phyloP scores from a whole-genome alignment of 2,329 filamentous ascomycete genomes.

The Neofusicoccum sp. region DNA sequence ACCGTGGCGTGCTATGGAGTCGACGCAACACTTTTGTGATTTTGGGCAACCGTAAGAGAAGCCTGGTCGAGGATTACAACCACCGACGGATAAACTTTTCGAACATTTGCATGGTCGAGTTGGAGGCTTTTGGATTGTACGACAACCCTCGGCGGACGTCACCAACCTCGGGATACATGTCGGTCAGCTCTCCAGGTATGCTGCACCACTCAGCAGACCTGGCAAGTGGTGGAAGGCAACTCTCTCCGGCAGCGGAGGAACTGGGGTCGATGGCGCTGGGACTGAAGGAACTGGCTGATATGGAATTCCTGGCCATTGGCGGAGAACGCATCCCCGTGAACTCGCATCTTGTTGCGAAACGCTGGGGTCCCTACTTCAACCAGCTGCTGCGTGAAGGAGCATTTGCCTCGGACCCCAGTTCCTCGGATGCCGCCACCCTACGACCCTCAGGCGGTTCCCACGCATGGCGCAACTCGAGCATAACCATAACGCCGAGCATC shows the following conservation, averaged over 20 bases:
- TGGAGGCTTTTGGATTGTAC: conserved; percentile 95
- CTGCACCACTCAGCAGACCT: conserved; percentile 52
- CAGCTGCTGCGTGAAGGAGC: conserved; percentile 80
- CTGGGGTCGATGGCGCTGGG: conserved; percentile 77
- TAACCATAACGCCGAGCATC: conserved; percentile 76
- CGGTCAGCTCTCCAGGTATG: conserved; percentile 66
- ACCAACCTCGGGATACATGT: conserved; percentile 80
- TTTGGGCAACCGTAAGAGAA: conserved; percentile 87
- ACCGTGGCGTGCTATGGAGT: conserved; percentile 89
- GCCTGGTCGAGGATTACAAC: conserved; percentile 95
- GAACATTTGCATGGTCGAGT: conserved; percentile 93
- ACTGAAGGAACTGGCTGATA: conserved; percentile 85
- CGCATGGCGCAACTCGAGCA: conserved; percentile 71
- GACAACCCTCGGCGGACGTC: conserved; percentile 82
- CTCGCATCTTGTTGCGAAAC: conserved; percentile 78
- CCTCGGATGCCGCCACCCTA: conserved; percentile 70
- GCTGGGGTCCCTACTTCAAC: conserved; percentile 96
- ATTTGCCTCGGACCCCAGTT: conserved; percentile 66
- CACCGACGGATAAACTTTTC: conserved; percentile 96
- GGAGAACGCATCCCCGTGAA: conserved; percentile 93
- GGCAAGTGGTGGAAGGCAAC: conserved; percentile 71
- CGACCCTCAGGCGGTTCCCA: conserved; percentile 57
- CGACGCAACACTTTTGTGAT: conserved; percentile 94
- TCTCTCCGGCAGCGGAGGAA: conserved; percentile 77
- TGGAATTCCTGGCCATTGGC: conserved; percentile 91